These are phyloP conservation scores for Irpex sp. DNA, from an alignment of 1,284 basidiomycete genomes.

Conservation along the genomic window DNA sequence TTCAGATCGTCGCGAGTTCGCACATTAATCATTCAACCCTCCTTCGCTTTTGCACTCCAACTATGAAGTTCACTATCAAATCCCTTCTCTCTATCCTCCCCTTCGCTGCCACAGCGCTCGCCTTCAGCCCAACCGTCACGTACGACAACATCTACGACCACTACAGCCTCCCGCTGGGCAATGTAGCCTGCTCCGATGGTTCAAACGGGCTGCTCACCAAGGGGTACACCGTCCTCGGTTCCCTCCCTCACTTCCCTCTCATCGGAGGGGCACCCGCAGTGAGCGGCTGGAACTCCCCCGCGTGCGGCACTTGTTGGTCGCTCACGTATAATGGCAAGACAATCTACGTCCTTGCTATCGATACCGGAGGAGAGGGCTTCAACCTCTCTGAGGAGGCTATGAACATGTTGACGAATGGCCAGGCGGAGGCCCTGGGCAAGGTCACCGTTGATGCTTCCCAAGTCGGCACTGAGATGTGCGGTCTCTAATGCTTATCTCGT, in stretches of 20 bases:
- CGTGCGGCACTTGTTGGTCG: conserved; percentile 36
- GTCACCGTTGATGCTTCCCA: conserved; percentile 9
- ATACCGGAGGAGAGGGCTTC: conserved; percentile 20
- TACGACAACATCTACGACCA: conserved; percentile 39
- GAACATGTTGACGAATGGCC: conserved; percentile 19
- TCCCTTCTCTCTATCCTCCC: background rate
- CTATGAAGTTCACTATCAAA: background rate
- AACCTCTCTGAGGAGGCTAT: conserved; percentile 23
- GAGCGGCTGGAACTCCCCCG: conserved; percentile 28
- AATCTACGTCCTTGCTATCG: conserved; percentile 33
- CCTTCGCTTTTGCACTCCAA: background rate
- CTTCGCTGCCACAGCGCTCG: background rate
- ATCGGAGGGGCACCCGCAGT: conserved; percentile 38
- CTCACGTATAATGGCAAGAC: conserved; percentile 31
- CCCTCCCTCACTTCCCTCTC: conserved; percentile 35
- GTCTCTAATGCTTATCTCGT: background rate
- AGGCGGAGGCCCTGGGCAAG: conserved; percentile 15
- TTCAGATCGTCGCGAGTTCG: no score
- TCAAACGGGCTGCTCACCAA: conserved; percentile 33
- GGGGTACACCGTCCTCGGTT: conserved; percentile 37
- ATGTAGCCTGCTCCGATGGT: conserved; percentile 42
- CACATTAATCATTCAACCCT: background rate
- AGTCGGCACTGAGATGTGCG: background rate
- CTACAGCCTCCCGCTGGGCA: conserved; percentile 21
- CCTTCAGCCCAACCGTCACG: conserved; percentile 16